These are phyloP conservation scores for Acanthamoeba polyphaga DNA, from an alignment of 208 protist species.

Conservation along the genomic window DNA sequence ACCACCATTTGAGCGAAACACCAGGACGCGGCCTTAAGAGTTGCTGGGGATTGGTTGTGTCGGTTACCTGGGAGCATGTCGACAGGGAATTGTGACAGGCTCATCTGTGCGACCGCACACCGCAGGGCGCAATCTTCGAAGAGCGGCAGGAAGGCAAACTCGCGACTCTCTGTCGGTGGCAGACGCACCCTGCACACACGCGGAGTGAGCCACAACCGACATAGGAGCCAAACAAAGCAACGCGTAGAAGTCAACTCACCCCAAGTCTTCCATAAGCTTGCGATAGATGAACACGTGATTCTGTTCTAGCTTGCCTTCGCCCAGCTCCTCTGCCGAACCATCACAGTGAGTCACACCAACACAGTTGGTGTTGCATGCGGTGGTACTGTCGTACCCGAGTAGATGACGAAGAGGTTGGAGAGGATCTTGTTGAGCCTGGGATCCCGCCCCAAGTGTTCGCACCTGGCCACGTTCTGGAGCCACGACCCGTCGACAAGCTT, in stretches of 20 bases:
- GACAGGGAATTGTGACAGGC: not conserved
- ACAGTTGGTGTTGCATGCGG: not conserved
- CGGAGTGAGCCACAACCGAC: not conserved
- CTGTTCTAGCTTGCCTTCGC: slow-evolving; percentile 56
- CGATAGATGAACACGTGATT: slow-evolving; percentile 67
- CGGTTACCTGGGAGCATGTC: slow-evolving; percentile 14
- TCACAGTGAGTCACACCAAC: no score
- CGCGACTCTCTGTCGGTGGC: not conserved
- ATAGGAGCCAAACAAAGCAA: no score
- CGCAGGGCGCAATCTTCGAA: slow-evolving; percentile 41
- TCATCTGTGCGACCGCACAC: not conserved
- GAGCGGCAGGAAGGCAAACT: slow-evolving; percentile 7
- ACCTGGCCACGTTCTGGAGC: slow-evolving; percentile 42
- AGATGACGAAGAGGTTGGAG: slow-evolving; percentile 26
- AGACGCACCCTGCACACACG: not conserved
- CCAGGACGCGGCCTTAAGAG: no score
- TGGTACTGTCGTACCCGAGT: not conserved
- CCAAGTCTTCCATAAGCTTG: not conserved
- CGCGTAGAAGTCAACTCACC: no score
- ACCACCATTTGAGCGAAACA: no score
- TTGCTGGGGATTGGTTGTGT: not conserved
- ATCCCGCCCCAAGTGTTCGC: not conserved
- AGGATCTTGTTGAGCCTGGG: not conserved
- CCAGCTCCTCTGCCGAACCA: slow-evolving; percentile 16
- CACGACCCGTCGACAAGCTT: slow-evolving; percentile 71